Base-by-base conservation (phyloP, 176 grass and related monocot species). In the Cocos nucifera region DNA sequence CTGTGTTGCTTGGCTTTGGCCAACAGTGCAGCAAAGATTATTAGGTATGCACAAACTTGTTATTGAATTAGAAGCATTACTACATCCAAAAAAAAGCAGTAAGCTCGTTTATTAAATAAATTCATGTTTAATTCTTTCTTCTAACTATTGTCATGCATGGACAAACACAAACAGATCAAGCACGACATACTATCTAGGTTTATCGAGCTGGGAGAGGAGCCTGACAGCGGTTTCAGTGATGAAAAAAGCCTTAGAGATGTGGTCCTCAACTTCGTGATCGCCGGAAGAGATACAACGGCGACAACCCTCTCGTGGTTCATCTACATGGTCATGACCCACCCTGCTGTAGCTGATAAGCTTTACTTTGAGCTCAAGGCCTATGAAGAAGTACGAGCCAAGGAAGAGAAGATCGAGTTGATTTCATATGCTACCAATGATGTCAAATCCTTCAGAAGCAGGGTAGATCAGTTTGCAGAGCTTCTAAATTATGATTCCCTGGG, bases 201-300 rank as follows among this genome's bases (percentile, higher is more conserved):
- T 77, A 95, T 95, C 50, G 90, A 95, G 76, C 82, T 95, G 18
- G 86, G 82, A 16, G 79, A 95, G 57, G 71, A 64, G 20, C 56
- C 19, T 6, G 82, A 49, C 50, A 62, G 49, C 50, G 55, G 64
- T 10, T 85, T 89, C 73, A 69, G 78, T 6, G 74, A 89, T 63
- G 90, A 95, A 63, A 95, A 95, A 69, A 86, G 86, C 76, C 86
- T 95, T 22, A 66, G 90, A 48, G 90, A 95, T 66, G 79, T 95
- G 58, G 90, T 95, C 19, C 85, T 95, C 64, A 95, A 95, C 75
- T 95, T 95, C 29, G 82, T 95, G 56, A 95, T 95, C 61, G 90
- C 90, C 10, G 90, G 90, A 23, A 68, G 86, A 6, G 90, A 95
- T 74, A 95, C 90, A 7, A 95, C 90, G 57, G 90, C 90, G 19